Conservation (phyloP, 305 asterid genomes). For the Ilex paraguariensis region DNA sequence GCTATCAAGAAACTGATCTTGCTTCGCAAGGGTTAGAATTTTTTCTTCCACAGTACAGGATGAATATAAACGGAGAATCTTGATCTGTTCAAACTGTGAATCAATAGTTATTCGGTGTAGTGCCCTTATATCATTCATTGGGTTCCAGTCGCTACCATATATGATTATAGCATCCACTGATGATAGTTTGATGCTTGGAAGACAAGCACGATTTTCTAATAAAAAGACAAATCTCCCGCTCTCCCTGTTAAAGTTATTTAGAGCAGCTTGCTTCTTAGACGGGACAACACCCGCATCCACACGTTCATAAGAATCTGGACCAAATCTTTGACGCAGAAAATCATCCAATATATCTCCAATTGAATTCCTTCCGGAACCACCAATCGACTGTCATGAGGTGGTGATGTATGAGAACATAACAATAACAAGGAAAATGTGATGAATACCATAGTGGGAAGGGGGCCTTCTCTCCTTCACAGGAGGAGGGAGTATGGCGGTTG, state of each 20-base stretch:
- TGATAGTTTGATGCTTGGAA: conserved; percentile 47
- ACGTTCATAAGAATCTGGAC: conserved; percentile 59
- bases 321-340: conserved; percentile 60
- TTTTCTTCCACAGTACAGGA: conserved; percentile 77
- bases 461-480: too few species aligned
- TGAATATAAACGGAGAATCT: conserved; percentile 80
- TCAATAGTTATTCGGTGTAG: conserved; percentile 59
- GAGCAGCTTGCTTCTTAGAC: conserved; percentile 67
- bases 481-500: too few species aligned
- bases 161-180: conserved; percentile 60
- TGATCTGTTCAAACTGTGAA: conserved; percentile 51
- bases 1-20: conserved; percentile 44
- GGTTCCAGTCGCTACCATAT: conserved; percentile 80
- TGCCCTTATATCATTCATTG: conserved; percentile 66
- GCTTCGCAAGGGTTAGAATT: conserved; percentile 58
- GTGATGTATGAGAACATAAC: neutral
- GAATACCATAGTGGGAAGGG: neutral
- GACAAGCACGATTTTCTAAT: conserved; percentile 83
- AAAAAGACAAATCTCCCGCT: conserved; percentile 65
- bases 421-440: conserved; percentile 9
- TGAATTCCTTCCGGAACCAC: conserved; percentile 35
- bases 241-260: conserved; percentile 67
- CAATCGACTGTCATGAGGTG: conserved; percentile 40
- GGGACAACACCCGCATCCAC: conserved; percentile 40
- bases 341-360: conserved; percentile 74